Base-by-base conservation (phyloP, 2,329 filamentous ascomycete genomes). In the Alternaria triticina region DNA sequence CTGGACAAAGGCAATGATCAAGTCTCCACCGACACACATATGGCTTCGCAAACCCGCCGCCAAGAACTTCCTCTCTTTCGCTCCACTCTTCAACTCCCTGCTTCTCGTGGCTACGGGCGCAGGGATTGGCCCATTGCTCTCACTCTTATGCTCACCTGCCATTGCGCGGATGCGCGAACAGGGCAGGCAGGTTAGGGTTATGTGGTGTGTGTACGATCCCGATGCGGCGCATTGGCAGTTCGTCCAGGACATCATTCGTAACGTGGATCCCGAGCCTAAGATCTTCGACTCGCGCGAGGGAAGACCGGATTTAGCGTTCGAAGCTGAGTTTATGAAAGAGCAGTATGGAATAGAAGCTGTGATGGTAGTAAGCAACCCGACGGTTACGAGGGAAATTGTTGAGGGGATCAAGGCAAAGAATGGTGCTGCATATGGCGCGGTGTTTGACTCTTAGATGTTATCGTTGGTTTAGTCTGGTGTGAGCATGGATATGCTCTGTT, bases 1-100 rank as follows among this genome's bases (percentile, higher is more conserved):
- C 65, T 80, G 78, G 78, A 80, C 78, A 6, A 45, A 45, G 7
- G 22, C 25, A 13, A 36, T 74, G 15, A 54, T 72, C 23, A 15
- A 54, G 1, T 17, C 51, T 12, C 70, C 72, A 10, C 70, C 72
- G 0, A 23, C 49, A 1, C 27, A 57, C 8, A 50, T 74, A 13
- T 74, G 62, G 62, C 46, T 74, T 5, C 72, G 70, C 56, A 43
- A 50, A 8, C 70, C 72, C 1, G 56, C 72, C 0, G 40, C 61
- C 1, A 23, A 45, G n/a, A 74, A 74, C 49, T 74, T 74, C 66
- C 70, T 74, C 44, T 20, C 61, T 5, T 54, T 65, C 45, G 52
- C 65, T 5, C 67, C 68, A 3, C 27, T 73, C 3, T 74, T 74
- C 59, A 59, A 59, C 13, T 66, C 62, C 6, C 52, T 74, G 25